Evolutionary conservation across 106 monocot genomes (phyloP).

Genomic region (Cymbidium sinense): DNA sequence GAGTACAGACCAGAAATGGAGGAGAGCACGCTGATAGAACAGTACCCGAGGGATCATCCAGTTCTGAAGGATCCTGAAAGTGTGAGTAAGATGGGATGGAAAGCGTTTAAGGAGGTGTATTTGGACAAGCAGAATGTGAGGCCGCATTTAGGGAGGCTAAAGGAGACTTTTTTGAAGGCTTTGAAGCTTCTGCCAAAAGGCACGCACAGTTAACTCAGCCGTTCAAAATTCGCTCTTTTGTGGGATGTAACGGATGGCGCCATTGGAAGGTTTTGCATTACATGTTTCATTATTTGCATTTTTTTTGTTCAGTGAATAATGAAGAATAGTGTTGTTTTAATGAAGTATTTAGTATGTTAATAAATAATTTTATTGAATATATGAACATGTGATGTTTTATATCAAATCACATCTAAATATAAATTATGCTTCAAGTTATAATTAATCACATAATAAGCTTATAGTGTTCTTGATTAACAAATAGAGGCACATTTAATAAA

Average conservation of each 20-base stretch:
- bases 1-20: slow-evolving; percentile 39
- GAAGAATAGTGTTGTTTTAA: no score
- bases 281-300: no score
- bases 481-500: no score
- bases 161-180: slow-evolving; percentile 44
- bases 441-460: no score
- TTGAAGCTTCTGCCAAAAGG: slow-evolving; percentile 29
- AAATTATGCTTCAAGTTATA: no score
- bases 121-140: slow-evolving; percentile 70
- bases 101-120: slow-evolving; percentile 37
- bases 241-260: not conserved
- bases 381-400: no score
- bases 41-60: slow-evolving; percentile 42
- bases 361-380: no score
- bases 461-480: no score
- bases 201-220: not conserved
- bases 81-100: slow-evolving; percentile 52
- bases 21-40: slow-evolving; percentile 52
- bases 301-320: no score
- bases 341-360: no score
- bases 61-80: slow-evolving; percentile 45
- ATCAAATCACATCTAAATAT: no score
- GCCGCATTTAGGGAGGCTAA: slow-evolving; percentile 44
- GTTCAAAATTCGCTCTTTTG: not conserved
- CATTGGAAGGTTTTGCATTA: not conserved